These are phyloP conservation scores for Saxophila tyrrhenica DNA, from an alignment of 495 filamentous ascomycete genomes.

Conservation along the genomic window DNA sequence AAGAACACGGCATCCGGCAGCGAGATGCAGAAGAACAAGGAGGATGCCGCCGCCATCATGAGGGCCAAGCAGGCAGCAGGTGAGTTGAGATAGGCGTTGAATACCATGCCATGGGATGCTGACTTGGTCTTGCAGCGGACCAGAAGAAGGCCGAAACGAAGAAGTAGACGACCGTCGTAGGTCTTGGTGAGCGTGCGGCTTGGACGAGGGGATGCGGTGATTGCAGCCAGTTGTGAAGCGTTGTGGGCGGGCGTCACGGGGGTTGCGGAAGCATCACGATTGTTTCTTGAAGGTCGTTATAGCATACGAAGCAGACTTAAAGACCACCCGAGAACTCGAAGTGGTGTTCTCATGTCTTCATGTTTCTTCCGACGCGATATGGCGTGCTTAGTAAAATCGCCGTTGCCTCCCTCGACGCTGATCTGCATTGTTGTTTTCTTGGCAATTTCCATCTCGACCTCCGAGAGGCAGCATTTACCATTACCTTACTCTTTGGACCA, in stretches of 20 bases:
- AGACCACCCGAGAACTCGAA: no score
- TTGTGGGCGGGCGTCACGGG: no score
- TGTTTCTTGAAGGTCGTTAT: no score
- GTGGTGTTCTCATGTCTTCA: no score
- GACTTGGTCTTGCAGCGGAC: neutral
- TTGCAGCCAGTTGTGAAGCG: no score
- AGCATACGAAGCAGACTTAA: no score
- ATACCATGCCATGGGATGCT: neutral
- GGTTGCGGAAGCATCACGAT: no score
- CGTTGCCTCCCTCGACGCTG: no score
- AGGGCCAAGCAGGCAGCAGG: slow-evolving; percentile 76
- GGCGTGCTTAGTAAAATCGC: neutral
- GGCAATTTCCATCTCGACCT: no score
- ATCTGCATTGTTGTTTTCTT: neutral
- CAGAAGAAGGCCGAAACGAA: neutral
- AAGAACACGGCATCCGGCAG: slow-evolving; percentile 44
- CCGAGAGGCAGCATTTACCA: neutral
- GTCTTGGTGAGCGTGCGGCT: neutral
- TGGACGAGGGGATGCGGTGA: no score
- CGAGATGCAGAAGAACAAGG: slow-evolving; percentile 60
- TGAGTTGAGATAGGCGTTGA: slow-evolving; percentile 26
- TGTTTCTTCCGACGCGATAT: no score
- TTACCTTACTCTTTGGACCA: neutral
- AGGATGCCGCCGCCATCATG: slow-evolving; percentile 71
- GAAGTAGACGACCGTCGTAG: no score